Percentiles rank a stretch among this genome's conserved stretches.
phyloP scores from a whole-genome alignment of 208 protist genomes.

The Acanthamoeba healyi region DNA sequence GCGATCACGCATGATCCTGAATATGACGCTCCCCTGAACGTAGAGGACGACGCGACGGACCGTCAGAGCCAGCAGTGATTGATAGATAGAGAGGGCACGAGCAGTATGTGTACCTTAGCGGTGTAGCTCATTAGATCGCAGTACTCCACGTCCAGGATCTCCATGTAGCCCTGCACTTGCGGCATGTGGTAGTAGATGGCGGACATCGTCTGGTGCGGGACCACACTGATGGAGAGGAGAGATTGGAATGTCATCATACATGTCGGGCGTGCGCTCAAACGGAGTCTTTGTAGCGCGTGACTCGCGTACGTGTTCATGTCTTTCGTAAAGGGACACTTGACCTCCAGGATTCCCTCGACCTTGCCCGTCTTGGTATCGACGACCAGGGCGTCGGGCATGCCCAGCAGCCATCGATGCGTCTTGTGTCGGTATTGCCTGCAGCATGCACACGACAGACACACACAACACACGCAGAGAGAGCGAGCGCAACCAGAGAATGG shows the following conservation, averaged over 20 bases:
- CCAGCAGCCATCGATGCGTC: constrained; percentile 40
- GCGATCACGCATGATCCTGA: constrained; percentile 34
- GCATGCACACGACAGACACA: not conserved
- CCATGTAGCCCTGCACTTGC: constrained; percentile 68
- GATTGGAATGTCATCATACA: no score
- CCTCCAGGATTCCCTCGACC: constrained; percentile 62
- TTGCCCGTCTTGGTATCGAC: constrained; percentile 41
- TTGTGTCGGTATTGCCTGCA: constrained; percentile 17
- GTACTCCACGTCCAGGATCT: constrained; percentile 53
- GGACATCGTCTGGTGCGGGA: constrained; percentile 58
- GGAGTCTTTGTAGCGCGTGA: not conserved
- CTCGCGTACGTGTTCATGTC: constrained; percentile 1
- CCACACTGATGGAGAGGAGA: not conserved
- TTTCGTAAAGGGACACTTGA: constrained; percentile 34
- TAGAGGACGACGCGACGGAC: not conserved
- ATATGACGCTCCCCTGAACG: constrained; percentile 34
- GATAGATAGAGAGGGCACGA: not conserved
- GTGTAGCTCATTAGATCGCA: constrained; percentile 69
- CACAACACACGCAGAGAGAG: not conserved
- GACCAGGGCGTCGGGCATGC: constrained; percentile 53
- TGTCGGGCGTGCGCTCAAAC: no score
- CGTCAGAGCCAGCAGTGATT: not conserved
- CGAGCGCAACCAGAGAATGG: not conserved
- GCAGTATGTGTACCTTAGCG: not conserved
- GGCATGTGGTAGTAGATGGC: constrained; percentile 55